A percentile compares a stretch with the other conserved stretches of the same genome.
Evolutionary conservation across 495 filamentous ascomycete genomes (phyloP).

Genomic region (Xylaria telfairii): DNA sequence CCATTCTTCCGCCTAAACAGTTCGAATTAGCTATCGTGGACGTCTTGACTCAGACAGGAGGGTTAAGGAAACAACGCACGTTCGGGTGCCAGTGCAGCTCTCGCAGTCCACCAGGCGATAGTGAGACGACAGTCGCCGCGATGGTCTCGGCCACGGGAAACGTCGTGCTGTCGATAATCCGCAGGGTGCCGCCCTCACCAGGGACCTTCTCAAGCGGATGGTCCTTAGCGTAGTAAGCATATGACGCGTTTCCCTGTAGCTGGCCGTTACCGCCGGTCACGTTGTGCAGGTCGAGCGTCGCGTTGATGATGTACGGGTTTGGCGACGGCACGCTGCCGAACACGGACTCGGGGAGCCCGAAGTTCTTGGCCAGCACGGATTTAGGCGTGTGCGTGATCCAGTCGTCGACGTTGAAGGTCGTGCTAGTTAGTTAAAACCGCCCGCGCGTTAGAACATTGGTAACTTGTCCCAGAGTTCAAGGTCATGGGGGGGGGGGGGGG

Average conservation of each 20-base stretch:
- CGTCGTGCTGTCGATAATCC: conserved; percentile 66
- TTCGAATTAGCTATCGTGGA: conserved; percentile 8
- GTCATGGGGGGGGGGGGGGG: background rate
- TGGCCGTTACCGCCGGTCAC: conserved; percentile 55
- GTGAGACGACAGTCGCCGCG: conserved; percentile 64
- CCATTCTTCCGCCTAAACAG: conserved; percentile 61
- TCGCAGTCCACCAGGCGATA: conserved; percentile 64
- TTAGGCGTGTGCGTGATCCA: conserved; percentile 69
- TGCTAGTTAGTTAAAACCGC: conserved; percentile 39
- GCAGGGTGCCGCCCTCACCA: conserved; percentile 63
- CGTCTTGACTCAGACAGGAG: too few relatives aligned
- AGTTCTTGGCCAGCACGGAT: conserved; percentile 68
- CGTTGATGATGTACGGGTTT: conserved; percentile 67
- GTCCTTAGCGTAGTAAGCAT: conserved; percentile 60
- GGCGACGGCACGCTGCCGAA: conserved; percentile 63
- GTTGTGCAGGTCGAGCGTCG: conserved; percentile 54
- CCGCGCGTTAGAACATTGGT: background rate
- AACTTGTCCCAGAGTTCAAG: background rate
- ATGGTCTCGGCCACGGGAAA: conserved; percentile 67
- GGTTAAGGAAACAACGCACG: conserved; percentile 27
- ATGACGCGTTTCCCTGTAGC: conserved; percentile 61
- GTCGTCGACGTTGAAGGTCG: conserved; percentile 68
- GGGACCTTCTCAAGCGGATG: conserved; percentile 59
- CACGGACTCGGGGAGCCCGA: conserved; percentile 60
- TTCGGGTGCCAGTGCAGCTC: conserved; percentile 76